Conservation (phyloP, 371 early-diverging fungal genomes). For the Lichtheimia corymbifera region DNA sequence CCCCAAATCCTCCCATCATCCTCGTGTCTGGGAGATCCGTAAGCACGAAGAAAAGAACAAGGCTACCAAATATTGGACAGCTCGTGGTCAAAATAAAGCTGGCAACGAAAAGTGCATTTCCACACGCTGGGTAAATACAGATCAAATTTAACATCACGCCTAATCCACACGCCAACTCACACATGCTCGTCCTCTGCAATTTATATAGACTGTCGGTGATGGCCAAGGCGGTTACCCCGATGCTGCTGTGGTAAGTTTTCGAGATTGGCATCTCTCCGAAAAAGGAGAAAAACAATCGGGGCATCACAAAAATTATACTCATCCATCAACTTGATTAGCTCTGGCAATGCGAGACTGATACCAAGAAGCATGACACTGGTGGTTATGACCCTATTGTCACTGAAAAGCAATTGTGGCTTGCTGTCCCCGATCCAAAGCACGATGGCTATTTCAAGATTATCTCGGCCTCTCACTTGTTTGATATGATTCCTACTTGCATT, state of each 20-base stretch:
- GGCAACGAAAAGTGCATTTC: constrained; percentile 31
- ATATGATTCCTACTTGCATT: constrained; percentile 36
- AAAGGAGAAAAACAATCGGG: no score
- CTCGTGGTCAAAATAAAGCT: constrained; percentile 25
- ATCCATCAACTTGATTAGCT: constrained; percentile 13
- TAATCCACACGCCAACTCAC: no score
- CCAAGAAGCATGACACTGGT: constrained; percentile 14
- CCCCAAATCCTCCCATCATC: constrained; percentile 9
- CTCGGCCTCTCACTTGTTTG: constrained; percentile 34
- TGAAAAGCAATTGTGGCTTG: constrained; percentile 36
- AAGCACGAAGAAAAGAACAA: constrained; percentile 22
- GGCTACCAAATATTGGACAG: constrained; percentile 27
- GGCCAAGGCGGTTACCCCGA: constrained; percentile 31
- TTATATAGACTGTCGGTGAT: constrained; percentile 7
- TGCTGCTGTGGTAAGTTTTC: constrained; percentile 30
- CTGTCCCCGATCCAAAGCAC: constrained; percentile 23
- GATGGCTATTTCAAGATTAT: constrained; percentile 28
- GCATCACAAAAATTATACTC: no score
- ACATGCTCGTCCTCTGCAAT: no score
- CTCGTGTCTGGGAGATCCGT: constrained; percentile 22
- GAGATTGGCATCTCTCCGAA: no score
- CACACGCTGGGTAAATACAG: constrained; percentile 30
- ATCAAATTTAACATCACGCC: background rate
- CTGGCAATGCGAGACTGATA: constrained; percentile 42
- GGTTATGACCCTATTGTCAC: constrained; percentile 27